Base-by-base conservation (phyloP, 1,284 basidiomycete species). In the Heterobasidion parviporum region DNA sequence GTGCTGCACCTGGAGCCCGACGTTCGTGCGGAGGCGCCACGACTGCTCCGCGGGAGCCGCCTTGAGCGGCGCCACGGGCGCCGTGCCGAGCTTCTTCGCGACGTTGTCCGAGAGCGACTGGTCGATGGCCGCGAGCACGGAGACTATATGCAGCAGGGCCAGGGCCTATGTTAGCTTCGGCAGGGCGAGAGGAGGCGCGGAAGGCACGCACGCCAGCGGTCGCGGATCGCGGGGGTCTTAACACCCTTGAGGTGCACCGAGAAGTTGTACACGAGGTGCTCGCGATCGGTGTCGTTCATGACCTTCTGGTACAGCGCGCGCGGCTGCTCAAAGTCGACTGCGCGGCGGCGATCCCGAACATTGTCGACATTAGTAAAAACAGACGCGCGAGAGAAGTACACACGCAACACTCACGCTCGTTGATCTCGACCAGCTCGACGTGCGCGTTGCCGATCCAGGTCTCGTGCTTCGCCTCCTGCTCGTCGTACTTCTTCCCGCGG, bases 291-390 rank as follows among this genome's bases (percentile, higher is more conserved):
- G 57, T 92, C 85, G 59, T 78, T 79, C 76, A 92, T 88, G 26
- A 95, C 93, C 64, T 83, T 85, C 60, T 72, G 67, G 81, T 85
- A 96, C 49, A 97, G 75, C 14, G 77, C 82, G 57, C 92, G 83
- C 7, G 94, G 92, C 67, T 94, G 92, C 73, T 92, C 89, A 66
- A 97, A 97, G 78, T 97, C 94, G 65, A 90, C 83, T 87, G 66
- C 55, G 56, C n/a, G n/a, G n/a, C n/a, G n/a, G n/a, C n/a, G n/a
- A n/a, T n/a, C n/a, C n/a, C n/a, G n/a, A n/a, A n/a, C n/a, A n/a
- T n/a, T n/a, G n/a, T n/a, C n/a, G n/a, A n/a, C n/a, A n/a, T n/a
- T n/a, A n/a, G n/a, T n/a, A n/a, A n/a, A n/a, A n/a, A n/a, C n/a
- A 34, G 4, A 46, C 7, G n/a, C 12, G 10, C 34, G 41, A 56